These are phyloP conservation scores for Phyllosticta capitalensis DNA, from an alignment of 2,329 filamentous ascomycete genomes.

Conservation along the genomic window DNA sequence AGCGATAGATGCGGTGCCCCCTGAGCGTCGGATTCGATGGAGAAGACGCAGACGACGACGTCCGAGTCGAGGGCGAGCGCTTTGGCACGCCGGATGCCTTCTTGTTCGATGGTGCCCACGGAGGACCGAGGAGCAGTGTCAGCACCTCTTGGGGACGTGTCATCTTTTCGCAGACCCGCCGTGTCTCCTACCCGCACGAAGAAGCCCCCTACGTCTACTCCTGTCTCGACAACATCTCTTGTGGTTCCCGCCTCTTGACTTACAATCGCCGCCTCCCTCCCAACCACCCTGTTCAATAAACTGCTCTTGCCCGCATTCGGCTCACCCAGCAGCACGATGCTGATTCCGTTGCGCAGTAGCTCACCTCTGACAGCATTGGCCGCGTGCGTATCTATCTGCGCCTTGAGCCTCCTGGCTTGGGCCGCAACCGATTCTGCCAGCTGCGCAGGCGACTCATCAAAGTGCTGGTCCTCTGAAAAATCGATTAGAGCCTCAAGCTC, in stretches of 20 bases:
- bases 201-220: slow-evolving; percentile 80
- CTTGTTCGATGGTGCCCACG: slow-evolving; percentile 70
- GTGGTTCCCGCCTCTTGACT: slow-evolving; percentile 90
- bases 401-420: slow-evolving; percentile 53
- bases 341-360: slow-evolving; percentile 74
- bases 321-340: slow-evolving; percentile 75
- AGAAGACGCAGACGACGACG: slow-evolving; percentile 69
- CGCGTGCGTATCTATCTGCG: slow-evolving; percentile 59
- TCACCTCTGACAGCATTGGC: slow-evolving; percentile 73
- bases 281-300: slow-evolving; percentile 79
- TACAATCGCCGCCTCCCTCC: slow-evolving; percentile 89
- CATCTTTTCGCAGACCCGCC: slow-evolving; percentile 59
- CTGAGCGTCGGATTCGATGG: slow-evolving; percentile 47
- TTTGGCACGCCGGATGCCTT: slow-evolving; percentile 82
- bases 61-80: slow-evolving; percentile 75
- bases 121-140: neutral
- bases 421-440: slow-evolving; percentile 59
- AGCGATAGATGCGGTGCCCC: slow-evolving; percentile 26
- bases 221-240: slow-evolving; percentile 84
- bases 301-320: slow-evolving; percentile 96
- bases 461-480: slow-evolving; percentile 95
- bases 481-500: slow-evolving; percentile 95
- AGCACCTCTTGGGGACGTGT: neutral
- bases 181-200: slow-evolving; percentile 93
- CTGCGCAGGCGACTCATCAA: slow-evolving; percentile 73